Percentiles rank a stretch among this genome's conserved stretches.
Evolutionary conservation across 2,329 filamentous ascomycete genomes (phyloP).

Genomic region (Microsporum audouinii): DNA sequence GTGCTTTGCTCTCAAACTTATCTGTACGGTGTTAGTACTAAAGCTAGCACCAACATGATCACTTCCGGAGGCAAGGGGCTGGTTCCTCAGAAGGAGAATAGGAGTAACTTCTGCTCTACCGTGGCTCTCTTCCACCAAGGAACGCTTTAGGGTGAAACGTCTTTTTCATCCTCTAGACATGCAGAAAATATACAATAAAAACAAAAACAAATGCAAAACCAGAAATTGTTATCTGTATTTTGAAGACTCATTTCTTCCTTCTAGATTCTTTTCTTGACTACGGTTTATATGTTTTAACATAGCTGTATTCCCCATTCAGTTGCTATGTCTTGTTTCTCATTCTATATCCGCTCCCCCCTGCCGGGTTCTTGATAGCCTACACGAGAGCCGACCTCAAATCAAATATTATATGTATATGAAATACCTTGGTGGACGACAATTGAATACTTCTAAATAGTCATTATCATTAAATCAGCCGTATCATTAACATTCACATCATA

Average conservation of each 20-base stretch:
- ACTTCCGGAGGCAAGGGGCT: constrained; percentile 33
- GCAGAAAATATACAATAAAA: not conserved
- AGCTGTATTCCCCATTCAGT: not conserved
- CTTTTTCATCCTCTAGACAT: not conserved
- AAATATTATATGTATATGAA: not conserved
- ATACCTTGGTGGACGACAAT: not conserved
- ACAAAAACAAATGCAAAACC: not conserved
- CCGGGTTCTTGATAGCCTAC: not conserved
- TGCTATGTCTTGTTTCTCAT: not conserved
- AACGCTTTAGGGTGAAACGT: not conserved
- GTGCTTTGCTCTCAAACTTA: constrained; percentile 51
- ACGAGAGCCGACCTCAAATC: not conserved
- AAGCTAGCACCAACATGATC: constrained; percentile 64
- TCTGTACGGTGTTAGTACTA: constrained; percentile 61
- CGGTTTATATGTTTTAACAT: not conserved
- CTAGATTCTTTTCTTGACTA: not conserved
- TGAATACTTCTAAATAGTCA: not conserved
- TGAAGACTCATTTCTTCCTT: not conserved
- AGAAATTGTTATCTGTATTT: not conserved
- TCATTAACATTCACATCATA: not conserved
- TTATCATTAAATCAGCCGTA: not conserved
- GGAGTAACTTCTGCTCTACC: constrained; percentile 35
- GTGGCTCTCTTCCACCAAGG: constrained; percentile 34
- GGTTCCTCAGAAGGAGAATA: constrained; percentile 31
- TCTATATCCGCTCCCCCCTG: not conserved